These are phyloP conservation scores for Aciculosporium take DNA, from an alignment of 2,329 filamentous ascomycete species.

Conservation along the genomic window DNA sequence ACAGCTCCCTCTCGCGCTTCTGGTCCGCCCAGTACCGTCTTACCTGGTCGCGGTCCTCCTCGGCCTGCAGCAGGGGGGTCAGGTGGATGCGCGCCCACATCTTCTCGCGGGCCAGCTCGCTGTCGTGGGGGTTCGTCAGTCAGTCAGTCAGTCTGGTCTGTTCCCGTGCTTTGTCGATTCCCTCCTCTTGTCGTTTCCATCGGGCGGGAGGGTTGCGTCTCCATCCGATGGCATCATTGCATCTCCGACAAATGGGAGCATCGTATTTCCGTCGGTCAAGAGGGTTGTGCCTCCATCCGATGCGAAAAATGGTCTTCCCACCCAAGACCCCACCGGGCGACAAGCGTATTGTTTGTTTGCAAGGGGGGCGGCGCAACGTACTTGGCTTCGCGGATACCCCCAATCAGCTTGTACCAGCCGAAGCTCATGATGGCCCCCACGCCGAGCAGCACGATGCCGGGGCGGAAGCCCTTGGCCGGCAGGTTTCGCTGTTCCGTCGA, in stretches of 20 bases:
- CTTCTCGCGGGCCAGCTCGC: slow-evolving; percentile 90
- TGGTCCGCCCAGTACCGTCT: slow-evolving; percentile 74
- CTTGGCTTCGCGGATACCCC: slow-evolving; percentile 84
- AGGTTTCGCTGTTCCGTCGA: slow-evolving; percentile 61
- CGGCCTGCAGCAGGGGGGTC: slow-evolving; percentile 84
- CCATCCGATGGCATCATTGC: too few relatives aligned
- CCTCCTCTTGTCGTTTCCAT: too few relatives aligned
- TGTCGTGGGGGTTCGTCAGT: slow-evolving; percentile 24
- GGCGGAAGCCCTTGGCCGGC: slow-evolving; percentile 79
- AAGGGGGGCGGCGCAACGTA: slow-evolving; percentile 30
- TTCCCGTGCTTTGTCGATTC: too few relatives aligned
- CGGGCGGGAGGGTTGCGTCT: too few relatives aligned
- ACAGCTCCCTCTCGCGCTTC: slow-evolving; percentile 76
- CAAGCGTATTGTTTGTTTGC: neutral
- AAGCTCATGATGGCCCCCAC: slow-evolving; percentile 70
- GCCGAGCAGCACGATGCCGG: slow-evolving; percentile 61
- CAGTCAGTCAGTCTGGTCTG: too few relatives aligned
- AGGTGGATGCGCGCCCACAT: slow-evolving; percentile 96
- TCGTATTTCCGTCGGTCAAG: too few relatives aligned
- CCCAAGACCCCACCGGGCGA: too few relatives aligned
- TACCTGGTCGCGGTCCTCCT: slow-evolving; percentile 92
- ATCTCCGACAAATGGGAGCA: too few relatives aligned
- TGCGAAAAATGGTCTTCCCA: too few relatives aligned
- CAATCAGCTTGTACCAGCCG: slow-evolving; percentile 76
- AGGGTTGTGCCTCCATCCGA: too few relatives aligned